phyloP scores from a whole-genome alignment of 1,139 yeast species.

The Debaryomycetaceae sp. region DNA sequence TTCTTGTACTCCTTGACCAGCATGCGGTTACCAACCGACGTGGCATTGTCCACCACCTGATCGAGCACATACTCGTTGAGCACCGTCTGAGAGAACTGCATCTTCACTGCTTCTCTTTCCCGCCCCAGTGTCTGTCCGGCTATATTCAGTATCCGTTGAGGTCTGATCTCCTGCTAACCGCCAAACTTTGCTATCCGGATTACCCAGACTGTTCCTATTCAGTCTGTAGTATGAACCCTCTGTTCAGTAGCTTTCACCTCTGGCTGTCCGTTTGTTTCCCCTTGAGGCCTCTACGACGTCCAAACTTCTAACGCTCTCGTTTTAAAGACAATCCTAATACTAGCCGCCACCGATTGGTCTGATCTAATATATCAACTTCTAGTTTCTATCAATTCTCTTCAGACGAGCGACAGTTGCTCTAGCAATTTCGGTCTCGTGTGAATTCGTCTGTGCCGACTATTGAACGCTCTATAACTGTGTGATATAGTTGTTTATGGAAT shows the following conservation, averaged over 20 bases:
- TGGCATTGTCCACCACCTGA: slow-evolving; percentile 61
- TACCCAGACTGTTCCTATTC: too few species aligned
- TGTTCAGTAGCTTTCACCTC: too few species aligned
- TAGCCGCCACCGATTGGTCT: background rate
- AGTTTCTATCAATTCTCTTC: background rate
- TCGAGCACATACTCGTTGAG: slow-evolving; percentile 30
- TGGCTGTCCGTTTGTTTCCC: background rate
- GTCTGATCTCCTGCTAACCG: too few species aligned
- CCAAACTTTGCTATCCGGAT: too few species aligned
- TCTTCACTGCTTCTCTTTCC: background rate
- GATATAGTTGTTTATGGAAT: background rate
- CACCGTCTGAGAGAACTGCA: background rate
- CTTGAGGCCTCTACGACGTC: background rate
- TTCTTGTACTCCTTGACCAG: slow-evolving; percentile 65
- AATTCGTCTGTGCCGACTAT: background rate
- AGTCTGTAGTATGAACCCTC: too few species aligned
- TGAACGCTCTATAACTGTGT: background rate
- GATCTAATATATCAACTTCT: background rate
- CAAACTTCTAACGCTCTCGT: background rate
- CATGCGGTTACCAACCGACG: slow-evolving; percentile 57
- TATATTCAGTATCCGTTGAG: too few species aligned
- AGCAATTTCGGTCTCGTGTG: background rate
- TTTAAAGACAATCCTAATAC: background rate
- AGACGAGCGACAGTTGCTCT: background rate
- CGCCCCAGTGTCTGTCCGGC: too few species aligned